These are phyloP conservation scores for Aspergillus transmontanensis DNA, from an alignment of 2,329 filamentous ascomycete genomes.

Conservation along the genomic window DNA sequence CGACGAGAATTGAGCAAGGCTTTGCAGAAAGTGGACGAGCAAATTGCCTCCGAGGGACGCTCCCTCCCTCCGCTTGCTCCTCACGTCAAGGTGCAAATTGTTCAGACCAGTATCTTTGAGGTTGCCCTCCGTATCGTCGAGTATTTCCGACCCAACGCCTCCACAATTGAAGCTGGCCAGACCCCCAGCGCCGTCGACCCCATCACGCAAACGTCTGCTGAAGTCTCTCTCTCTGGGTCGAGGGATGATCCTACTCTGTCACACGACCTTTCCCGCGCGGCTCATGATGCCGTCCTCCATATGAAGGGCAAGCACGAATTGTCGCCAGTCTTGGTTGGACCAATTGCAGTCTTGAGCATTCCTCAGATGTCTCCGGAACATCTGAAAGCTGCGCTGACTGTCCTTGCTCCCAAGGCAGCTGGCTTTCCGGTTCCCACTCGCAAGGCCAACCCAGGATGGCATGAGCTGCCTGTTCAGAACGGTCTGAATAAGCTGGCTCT, in stretches of 20 bases:
- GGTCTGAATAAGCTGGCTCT: conserved; percentile 86
- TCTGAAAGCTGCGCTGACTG: conserved; percentile 75
- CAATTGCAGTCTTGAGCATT: conserved; percentile 77
- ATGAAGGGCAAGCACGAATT: conserved; percentile 63
- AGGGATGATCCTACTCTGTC: conserved; percentile 48
- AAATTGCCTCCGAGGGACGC: conserved; percentile 61
- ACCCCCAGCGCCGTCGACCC: conserved; percentile 29
- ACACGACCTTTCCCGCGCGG: conserved; percentile 62
- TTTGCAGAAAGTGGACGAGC: conserved; percentile 65
- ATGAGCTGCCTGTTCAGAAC: conserved; percentile 76
- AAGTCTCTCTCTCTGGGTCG: conserved; percentile 31
- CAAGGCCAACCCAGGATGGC: conserved; percentile 75
- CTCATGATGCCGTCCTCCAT: conserved; percentile 54
- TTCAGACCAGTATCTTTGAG: conserved; percentile 87
- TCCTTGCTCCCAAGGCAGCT: conserved; percentile 72
- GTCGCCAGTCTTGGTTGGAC: conserved; percentile 76
- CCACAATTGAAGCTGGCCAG: conserved; percentile 22
- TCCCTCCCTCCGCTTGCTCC: conserved; percentile 53
- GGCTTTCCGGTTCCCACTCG: conserved; percentile 78
- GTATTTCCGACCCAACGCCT: conserved; percentile 66
- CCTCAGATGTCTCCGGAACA: conserved; percentile 82
- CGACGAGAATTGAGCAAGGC: conserved; percentile 68
- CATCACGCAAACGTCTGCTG: conserved; percentile 35
- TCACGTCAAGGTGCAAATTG: conserved; percentile 74
- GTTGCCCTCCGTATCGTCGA: conserved; percentile 84